Percentiles rank a stretch among this genome's conserved stretches.
Conservation (phyloP, 2,329 filamentous ascomycete genomes). For the Rugonectria rugulosa region DNA sequence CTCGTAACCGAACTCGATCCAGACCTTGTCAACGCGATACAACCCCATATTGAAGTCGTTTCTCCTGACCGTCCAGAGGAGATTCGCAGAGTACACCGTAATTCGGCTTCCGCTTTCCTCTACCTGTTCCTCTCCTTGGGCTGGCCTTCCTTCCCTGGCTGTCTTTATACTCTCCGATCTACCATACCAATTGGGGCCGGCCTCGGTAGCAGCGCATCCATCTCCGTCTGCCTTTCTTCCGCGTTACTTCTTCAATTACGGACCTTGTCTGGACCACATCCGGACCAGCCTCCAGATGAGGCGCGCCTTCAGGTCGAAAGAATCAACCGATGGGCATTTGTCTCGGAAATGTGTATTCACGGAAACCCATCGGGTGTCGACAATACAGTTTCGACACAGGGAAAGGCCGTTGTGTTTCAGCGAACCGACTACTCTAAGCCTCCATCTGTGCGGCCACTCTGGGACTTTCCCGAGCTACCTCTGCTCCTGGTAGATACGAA, state of each 20-base stretch:
- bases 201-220: slow-evolving; percentile 91
- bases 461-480: slow-evolving; percentile 90
- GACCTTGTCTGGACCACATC: slow-evolving; percentile 87
- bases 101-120: slow-evolving; percentile 84
- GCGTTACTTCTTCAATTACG: slow-evolving; percentile 89
- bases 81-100: slow-evolving; percentile 82
- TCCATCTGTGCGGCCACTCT: slow-evolving; percentile 77
- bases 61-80: slow-evolving; percentile 72
- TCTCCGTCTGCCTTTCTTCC: slow-evolving; percentile 85
- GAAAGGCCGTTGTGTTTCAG: slow-evolving; percentile 93
- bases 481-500: slow-evolving; percentile 89
- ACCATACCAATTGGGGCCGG: slow-evolving; percentile 94
- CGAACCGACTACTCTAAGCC: slow-evolving; percentile 79
- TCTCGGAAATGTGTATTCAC: slow-evolving; percentile 96
- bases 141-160: slow-evolving; percentile 78
- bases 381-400: slow-evolving; percentile 93
- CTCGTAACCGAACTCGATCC: slow-evolving; percentile 83
- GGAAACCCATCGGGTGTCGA: slow-evolving; percentile 96
- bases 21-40: slow-evolving; percentile 80
- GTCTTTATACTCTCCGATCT: slow-evolving; percentile 88
- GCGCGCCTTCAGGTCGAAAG: slow-evolving; percentile 90
- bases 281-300: slow-evolving; percentile 87
- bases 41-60: slow-evolving; percentile 78
- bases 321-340: slow-evolving; percentile 98
- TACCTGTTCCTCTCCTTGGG: slow-evolving; percentile 93